phyloP scores from a whole-genome alignment of 371 early-diverging fungal species.

The Apophysomyces sp. region DNA sequence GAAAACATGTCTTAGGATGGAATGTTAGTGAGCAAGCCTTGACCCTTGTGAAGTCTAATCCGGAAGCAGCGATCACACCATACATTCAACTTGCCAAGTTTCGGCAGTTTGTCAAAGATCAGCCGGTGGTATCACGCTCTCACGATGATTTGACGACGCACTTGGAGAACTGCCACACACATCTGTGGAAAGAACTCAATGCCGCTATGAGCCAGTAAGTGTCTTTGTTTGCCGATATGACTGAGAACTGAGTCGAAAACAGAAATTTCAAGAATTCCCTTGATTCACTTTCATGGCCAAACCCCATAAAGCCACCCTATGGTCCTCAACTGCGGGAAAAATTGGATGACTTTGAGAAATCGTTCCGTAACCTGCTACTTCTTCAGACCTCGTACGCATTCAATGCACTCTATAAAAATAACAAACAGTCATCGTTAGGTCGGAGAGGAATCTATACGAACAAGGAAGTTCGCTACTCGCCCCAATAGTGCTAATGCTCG shows the following conservation, averaged over 20 bases:
- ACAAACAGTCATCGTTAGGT: neutral
- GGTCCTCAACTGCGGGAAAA: constrained; percentile 33
- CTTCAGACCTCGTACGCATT: constrained; percentile 44
- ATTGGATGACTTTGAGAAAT: constrained; percentile 35
- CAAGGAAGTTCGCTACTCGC: neutral
- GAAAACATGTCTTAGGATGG: neutral
- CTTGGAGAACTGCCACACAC: constrained; percentile 20
- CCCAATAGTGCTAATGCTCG: constrained; percentile 64
- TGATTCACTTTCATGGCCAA: constrained; percentile 54
- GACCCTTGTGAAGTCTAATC: constrained; percentile 27
- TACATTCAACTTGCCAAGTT: constrained; percentile 36
- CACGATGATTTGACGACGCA: constrained; percentile 22
- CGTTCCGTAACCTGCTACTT: constrained; percentile 41
- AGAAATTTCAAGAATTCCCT: constrained; percentile 50
- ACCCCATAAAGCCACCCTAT: constrained; percentile 44
- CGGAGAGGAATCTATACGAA: neutral
- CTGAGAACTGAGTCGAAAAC: neutral
- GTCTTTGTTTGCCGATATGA: neutral
- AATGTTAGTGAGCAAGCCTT: constrained; percentile 32
- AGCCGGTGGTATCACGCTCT: constrained; percentile 8
- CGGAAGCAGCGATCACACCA: constrained; percentile 38
- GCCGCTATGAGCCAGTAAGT: constrained; percentile 39
- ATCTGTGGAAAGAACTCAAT: constrained; percentile 41
- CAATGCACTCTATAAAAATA: neutral
- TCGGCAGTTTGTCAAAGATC: constrained; percentile 7